Evolutionary conservation across 1,284 basidiomycete genomes (phyloP).

Genomic region (Cryptococcus depauperatus): DNA sequence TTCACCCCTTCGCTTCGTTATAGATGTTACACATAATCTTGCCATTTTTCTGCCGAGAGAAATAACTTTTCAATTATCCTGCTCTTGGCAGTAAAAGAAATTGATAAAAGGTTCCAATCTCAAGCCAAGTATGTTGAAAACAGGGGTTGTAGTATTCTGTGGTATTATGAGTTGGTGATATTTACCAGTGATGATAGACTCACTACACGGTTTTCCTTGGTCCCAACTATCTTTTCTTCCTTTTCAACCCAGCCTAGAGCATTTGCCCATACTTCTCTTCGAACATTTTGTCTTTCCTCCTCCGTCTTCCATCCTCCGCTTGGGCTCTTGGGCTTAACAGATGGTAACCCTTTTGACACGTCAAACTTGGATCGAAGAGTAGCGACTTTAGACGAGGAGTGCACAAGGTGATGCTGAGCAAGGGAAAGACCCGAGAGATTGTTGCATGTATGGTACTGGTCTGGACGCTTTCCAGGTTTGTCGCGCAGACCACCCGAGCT

Average conservation of each 20-base stretch:
- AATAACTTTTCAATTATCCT: background rate
- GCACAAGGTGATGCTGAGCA: conserved; percentile 68
- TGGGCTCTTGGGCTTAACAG: conserved; percentile 19
- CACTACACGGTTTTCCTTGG: conserved; percentile 61
- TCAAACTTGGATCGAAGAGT: conserved; percentile 40
- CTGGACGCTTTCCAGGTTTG: conserved; percentile 82
- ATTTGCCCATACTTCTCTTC: conserved; percentile 54
- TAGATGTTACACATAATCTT: background rate
- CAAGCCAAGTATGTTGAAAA: conserved; percentile 75
- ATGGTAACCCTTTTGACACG: conserved; percentile 22
- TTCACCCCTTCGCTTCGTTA: background rate
- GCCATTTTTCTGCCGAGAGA: background rate
- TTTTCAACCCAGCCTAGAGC: conserved; percentile 70
- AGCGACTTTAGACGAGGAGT: conserved; percentile 49
- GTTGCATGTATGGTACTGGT: conserved; percentile 87
- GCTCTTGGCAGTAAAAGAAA: conserved; percentile 63
- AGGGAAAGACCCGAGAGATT: conserved; percentile 79
- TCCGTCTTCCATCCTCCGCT: conserved; percentile 28
- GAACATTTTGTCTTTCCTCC: conserved; percentile 44
- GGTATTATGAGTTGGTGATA: background rate
- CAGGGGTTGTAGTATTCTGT: conserved; percentile 78
- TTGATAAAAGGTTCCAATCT: conserved; percentile 64
- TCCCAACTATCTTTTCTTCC: conserved; percentile 60
- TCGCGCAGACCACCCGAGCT: conserved; percentile 74
- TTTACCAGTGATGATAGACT: conserved; percentile 33